Base-by-base conservation (phyloP, 2,329 filamentous ascomycete species). In the Aureobasidium sp. region DNA sequence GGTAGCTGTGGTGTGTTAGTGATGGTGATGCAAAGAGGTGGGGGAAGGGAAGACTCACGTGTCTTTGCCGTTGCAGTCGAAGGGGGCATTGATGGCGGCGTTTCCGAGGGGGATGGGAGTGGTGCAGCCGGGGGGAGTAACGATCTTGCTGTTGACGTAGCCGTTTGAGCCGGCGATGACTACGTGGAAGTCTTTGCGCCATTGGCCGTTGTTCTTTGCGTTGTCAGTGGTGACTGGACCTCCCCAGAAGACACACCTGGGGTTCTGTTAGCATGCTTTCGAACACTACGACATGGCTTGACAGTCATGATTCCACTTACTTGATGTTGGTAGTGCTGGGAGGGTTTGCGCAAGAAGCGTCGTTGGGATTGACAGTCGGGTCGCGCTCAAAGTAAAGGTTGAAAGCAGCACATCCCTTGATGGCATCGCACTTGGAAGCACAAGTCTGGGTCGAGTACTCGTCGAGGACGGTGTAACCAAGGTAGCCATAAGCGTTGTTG, bases 81-180 rank as follows among this genome's bases (percentile, higher is more conserved):
- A 62, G 20, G 68, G 70, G 9, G 70, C 70, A 51, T 70, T 66
- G 53, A 74, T 72, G 45, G 70, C 68, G 36, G 65, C 67, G 25
- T 68, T 66, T 25, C 63, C 65, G 20, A 71, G 68, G 31, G 61
- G 58, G 48, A 62, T 64, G 15, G 67, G 63, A 44, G 27, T 52
- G 25, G 47, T 59, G 66, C 64, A 69, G 57, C 68, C 68, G 20
- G 63, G 20, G 27, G 66, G 66, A 5, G 64, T 64, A 7, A 64
- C 51, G 29, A 65, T 61, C 31, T 60, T 53, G 42, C 63, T 64
- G 57, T 70, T 71, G 31, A 70, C 66, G 65, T 73, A 72, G 34
- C 71, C 71, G 63, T 73, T 73, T 51, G 67, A 69, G 6, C 65
- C 71, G 31, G 68, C 71, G 53, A 73, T 71, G 62, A 72, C 65